Evolutionary conservation across 305 asterid genomes (phyloP).

Genomic region (Solanum hybrid): DNA sequence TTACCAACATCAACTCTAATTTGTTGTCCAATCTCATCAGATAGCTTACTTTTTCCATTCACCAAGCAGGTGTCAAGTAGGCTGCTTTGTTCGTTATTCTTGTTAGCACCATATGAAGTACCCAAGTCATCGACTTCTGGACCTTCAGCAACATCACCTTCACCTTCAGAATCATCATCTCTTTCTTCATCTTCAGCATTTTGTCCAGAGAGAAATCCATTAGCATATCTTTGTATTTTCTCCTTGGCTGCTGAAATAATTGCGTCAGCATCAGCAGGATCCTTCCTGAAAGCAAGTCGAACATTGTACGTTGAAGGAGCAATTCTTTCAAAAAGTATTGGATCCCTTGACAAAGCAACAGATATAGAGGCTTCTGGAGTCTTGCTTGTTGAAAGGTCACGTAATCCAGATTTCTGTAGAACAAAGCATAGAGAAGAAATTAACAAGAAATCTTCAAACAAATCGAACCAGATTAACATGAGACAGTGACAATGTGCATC

Average conservation of each 20-base stretch:
- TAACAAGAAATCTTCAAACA: neutral
- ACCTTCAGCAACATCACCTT: constrained; percentile 77
- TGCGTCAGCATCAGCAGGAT: constrained; percentile 89
- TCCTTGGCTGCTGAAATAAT: constrained; percentile 79
- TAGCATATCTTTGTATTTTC: constrained; percentile 74
- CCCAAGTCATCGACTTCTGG: constrained; percentile 74
- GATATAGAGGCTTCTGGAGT: constrained; percentile 99
- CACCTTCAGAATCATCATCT: constrained; percentile 94
- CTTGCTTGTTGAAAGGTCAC: constrained; percentile 94
- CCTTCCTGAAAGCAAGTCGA: constrained; percentile 83
- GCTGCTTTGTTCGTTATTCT: constrained; percentile 26
- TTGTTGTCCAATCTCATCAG: constrained; percentile 28
- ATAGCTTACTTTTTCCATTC: constrained; percentile 36
- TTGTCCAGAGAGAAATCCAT: constrained; percentile 71
- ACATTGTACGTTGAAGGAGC: constrained; percentile 98
- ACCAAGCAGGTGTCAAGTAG: constrained; percentile 34
- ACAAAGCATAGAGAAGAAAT: constrained; percentile 8
- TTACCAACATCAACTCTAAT: constrained; percentile 42
- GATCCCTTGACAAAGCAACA: constrained; percentile 98
- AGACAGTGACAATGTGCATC: neutral
- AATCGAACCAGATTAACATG: neutral
- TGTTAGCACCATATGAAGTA: constrained; percentile 40
- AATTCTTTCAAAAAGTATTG: constrained; percentile 86
- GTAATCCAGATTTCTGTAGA: constrained; percentile 88
- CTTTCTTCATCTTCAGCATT: constrained; percentile 89